Base-by-base conservation (phyloP, 2,329 filamentous ascomycete genomes). In the Lachnellula hyalina region DNA sequence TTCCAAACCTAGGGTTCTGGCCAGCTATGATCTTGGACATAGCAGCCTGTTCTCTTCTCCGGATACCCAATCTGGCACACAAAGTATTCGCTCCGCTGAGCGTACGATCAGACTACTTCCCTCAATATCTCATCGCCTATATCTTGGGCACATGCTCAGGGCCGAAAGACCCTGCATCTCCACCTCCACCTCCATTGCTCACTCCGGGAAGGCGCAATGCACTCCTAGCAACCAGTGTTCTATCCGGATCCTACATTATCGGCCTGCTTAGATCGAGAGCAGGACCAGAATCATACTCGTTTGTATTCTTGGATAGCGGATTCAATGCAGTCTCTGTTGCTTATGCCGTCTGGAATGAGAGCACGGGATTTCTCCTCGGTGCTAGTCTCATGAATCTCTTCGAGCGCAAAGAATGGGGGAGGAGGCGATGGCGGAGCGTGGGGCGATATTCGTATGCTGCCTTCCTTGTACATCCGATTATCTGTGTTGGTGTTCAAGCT, bases 311-410 rank as follows among this genome's bases (percentile, higher is more conserved):
- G 5, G 21, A 19, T 11, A 52, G 55, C 7, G 47, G 55, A 5
- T 17, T 32, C 9, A 52, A 51, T 14, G 48, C 52, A 11, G 21
- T 46, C n/a, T 28, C 47, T 21, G 19, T 55, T 17, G 36, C 12
- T 12, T 57, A 55, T 14, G 52, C 55, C 7, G n/a, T 57, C 32
- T 49, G 34, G 48, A 57, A 52, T 32, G 52, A 57, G 47, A 57
- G 32, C 5, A 55, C 44, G 9, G 52, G 52, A 2, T 55, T 48
- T 19, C 35, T 57, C 12, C 38, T 57, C 15, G 48, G 52, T 19
- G 35, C 52, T 6, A 44, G 36, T 14, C 34, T 57, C 3, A 38
- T 55, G 5, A 34, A 28, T 17, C 36, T 57, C 12, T 57, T 57
- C 25, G 41, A 44, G 28, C 15, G 36, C n/a, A 55, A 15, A 3